Evolutionary conservation across 495 filamentous ascomycete species (phyloP).

Genomic region (Daldinia bambusicola): DNA sequence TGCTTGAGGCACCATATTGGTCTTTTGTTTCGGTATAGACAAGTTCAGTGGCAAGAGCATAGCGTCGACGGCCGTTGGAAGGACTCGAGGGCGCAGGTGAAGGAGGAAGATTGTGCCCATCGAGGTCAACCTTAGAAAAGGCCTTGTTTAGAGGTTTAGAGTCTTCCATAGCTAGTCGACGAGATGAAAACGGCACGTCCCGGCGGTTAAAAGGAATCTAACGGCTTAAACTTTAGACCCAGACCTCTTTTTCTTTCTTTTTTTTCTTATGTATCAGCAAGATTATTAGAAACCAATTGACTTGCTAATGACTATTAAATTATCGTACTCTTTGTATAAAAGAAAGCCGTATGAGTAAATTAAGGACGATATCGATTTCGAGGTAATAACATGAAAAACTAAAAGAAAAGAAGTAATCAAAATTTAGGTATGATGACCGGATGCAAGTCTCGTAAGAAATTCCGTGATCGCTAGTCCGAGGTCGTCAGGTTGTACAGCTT

Average conservation of each 20-base stretch:
- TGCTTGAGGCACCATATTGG: slow-evolving; percentile 93
- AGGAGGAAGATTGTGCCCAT: slow-evolving; percentile 90
- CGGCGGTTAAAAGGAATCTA: slow-evolving; percentile 15
- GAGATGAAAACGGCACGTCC: slow-evolving; percentile 21
- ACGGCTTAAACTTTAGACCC: slow-evolving; percentile 5
- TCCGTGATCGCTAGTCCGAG: slow-evolving; percentile 43
- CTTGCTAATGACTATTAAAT: neutral
- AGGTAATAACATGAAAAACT: slow-evolving; percentile 14
- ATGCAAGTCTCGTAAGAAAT: slow-evolving; percentile 30
- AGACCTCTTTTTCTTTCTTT: slow-evolving; percentile 11
- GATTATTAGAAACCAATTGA: slow-evolving; percentile 17
- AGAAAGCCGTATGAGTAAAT: slow-evolving; percentile 23
- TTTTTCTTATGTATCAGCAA: slow-evolving; percentile 8
- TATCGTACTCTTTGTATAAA: slow-evolving; percentile 1
- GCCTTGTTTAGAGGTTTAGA: slow-evolving; percentile 68
- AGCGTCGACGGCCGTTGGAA: slow-evolving; percentile 77
- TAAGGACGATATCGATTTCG: neutral
- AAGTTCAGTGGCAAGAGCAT: slow-evolving; percentile 93
- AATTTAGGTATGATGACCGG: slow-evolving; percentile 6
- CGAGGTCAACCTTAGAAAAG: slow-evolving; percentile 78
- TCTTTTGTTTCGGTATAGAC: slow-evolving; percentile 96
- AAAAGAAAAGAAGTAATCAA: too few relatives aligned
- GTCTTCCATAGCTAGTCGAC: slow-evolving; percentile 40
- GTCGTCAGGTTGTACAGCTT: slow-evolving; percentile 27
- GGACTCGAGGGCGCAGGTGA: slow-evolving; percentile 95